Conservation (phyloP, 2,329 filamentous ascomycete species). For the Sporothrix protearum region DNA sequence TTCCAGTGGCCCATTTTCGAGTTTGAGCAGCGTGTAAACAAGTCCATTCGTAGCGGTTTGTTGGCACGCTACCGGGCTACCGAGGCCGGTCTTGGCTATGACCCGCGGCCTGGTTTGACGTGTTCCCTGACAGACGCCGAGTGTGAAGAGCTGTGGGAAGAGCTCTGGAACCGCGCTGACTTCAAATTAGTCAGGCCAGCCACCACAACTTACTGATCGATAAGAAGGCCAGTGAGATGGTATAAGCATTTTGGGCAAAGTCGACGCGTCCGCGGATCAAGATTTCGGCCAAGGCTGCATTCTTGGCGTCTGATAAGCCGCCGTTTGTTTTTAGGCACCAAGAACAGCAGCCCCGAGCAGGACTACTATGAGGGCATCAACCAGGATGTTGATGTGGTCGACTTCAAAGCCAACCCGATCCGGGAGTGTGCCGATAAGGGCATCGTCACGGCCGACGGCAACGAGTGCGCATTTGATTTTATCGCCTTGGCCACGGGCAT, state of each 20-base stretch:
- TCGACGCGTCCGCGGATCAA: slow-evolving; percentile 38
- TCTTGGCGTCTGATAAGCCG: slow-evolving; percentile 44
- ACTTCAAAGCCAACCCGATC: slow-evolving; percentile 44
- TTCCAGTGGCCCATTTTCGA: slow-evolving; percentile 44
- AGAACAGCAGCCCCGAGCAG: slow-evolving; percentile 46
- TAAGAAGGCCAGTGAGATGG: slow-evolving; percentile 32
- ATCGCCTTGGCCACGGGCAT: slow-evolving; percentile 39
- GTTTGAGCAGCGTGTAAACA: slow-evolving; percentile 44
- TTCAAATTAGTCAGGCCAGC: slow-evolving; percentile 23
- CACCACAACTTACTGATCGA: slow-evolving; percentile 32
- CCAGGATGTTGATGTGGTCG: slow-evolving; percentile 44
- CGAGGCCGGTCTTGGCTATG: slow-evolving; percentile 52
- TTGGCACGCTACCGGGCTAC: slow-evolving; percentile 45
- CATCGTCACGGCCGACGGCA: slow-evolving; percentile 40
- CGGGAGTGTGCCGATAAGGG: slow-evolving; percentile 39
- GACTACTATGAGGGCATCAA: slow-evolving; percentile 50
- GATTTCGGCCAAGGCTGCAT: slow-evolving; percentile 33
- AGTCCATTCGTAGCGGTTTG: slow-evolving; percentile 38
- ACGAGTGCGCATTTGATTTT: slow-evolving; percentile 38
- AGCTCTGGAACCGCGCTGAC: slow-evolving; percentile 38
- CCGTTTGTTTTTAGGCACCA: slow-evolving; percentile 47
- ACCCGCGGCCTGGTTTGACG: slow-evolving; percentile 44
- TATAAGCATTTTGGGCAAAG: slow-evolving; percentile 34
- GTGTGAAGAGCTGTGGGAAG: slow-evolving; percentile 43
- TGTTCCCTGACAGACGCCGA: slow-evolving; percentile 42